Percentiles rank a stretch among this genome's conserved stretches.
Conservation (phyloP, 2,329 filamentous ascomycete species). For the Cladosporium sp. region DNA sequence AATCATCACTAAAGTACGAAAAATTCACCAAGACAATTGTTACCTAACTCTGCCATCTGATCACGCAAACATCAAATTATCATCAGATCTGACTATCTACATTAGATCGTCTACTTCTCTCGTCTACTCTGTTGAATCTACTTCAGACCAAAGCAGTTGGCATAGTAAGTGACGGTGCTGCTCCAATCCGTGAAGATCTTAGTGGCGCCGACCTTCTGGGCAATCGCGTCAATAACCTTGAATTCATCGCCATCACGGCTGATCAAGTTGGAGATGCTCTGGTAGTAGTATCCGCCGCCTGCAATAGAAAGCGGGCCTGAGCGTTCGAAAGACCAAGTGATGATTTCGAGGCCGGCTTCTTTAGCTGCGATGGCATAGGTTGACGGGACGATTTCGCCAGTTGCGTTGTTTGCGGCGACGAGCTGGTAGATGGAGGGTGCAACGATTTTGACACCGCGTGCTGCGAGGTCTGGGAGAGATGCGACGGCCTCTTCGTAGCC, state of each 20-base stretch:
- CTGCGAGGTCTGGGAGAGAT: slow-evolving; percentile 52
- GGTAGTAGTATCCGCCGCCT: slow-evolving; percentile 52
- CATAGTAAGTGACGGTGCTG: slow-evolving; percentile 64
- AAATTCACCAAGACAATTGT: no score
- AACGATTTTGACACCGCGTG: slow-evolving; percentile 57
- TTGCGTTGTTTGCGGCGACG: slow-evolving; percentile 43
- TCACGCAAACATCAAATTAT: no score
- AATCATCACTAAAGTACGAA: no score
- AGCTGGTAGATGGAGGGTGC: slow-evolving; percentile 61
- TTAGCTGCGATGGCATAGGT: slow-evolving; percentile 58
- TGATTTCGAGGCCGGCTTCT: slow-evolving; percentile 57
- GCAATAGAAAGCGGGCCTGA: slow-evolving; percentile 52
- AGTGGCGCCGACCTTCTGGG: slow-evolving; percentile 54
- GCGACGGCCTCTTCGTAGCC: slow-evolving; percentile 52
- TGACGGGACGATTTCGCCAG: slow-evolving; percentile 57
- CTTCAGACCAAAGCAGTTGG: slow-evolving; percentile 57
- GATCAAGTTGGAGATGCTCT: slow-evolving; percentile 49
- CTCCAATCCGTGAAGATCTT: slow-evolving; percentile 68
- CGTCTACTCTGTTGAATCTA: no score
- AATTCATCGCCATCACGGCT: slow-evolving; percentile 63
- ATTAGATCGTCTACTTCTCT: no score
- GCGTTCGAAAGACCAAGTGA: slow-evolving; percentile 66
- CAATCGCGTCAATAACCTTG: slow-evolving; percentile 60
- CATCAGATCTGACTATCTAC: no score
- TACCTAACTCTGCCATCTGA: no score